Evolutionary conservation across 768 basidiomycete species (phyloP).

Genomic region (Termitomyces sp.): DNA sequence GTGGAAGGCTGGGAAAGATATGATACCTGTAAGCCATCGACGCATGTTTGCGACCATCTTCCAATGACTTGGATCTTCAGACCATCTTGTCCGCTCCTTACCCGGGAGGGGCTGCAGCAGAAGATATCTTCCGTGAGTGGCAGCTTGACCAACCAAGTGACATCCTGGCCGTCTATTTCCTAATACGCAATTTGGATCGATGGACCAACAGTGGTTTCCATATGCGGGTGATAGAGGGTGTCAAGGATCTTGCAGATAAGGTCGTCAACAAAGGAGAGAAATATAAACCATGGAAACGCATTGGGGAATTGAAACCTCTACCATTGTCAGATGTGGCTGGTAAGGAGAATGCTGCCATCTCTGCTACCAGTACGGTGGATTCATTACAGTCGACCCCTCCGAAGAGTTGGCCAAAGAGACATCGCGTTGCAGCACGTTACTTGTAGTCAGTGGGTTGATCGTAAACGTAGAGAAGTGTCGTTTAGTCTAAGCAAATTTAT

Average conservation of each 20-base stretch:
- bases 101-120: conserved; percentile 13
- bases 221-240: conserved; percentile 34
- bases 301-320: conserved; percentile 26
- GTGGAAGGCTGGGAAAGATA: conserved; percentile 32
- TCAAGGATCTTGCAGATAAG: conserved; percentile 31
- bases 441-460: background rate
- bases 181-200: conserved; percentile 49
- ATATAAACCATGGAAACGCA: conserved; percentile 49
- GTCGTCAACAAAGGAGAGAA: conserved; percentile 27
- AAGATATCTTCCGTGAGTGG: conserved; percentile 45
- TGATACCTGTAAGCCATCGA: conserved; percentile 29
- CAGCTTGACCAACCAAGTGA: conserved; percentile 38
- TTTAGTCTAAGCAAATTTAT: background rate
- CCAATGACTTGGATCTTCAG: conserved; percentile 27
- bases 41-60: background rate
- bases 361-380: conserved; percentile 11
- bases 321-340: conserved; percentile 5
- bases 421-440: background rate
- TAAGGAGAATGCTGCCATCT: conserved; percentile 33
- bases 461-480: background rate
- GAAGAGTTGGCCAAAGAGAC: conserved; percentile 11
- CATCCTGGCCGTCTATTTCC: conserved; percentile 46
- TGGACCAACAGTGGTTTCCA: conserved; percentile 48
- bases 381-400: conserved; percentile 13
- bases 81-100: conserved; percentile 49